Evolutionary conservation across 208 protist genomes (phyloP).

Genomic region (Crithidia mellificae): DNA sequence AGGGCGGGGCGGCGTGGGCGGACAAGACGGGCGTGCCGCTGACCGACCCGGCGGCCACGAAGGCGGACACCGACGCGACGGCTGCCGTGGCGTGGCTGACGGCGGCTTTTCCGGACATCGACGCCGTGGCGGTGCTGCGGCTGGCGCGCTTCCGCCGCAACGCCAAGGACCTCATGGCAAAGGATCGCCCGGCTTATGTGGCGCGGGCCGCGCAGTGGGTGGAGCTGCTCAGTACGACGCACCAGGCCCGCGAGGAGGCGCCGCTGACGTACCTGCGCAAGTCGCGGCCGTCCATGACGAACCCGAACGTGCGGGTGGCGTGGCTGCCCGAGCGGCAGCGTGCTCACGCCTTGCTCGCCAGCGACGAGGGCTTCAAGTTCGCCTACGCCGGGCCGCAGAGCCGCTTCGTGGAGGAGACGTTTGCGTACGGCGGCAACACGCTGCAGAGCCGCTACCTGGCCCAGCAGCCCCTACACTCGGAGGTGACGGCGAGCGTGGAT

Average conservation of each 20-base stretch:
- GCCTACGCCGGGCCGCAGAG: constrained; percentile 43
- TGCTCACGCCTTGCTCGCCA: constrained; percentile 58
- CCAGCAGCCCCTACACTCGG: constrained; percentile 69
- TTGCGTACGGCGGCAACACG: constrained; percentile 67
- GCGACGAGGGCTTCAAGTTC: constrained; percentile 78
- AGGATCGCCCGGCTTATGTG: constrained; percentile 68
- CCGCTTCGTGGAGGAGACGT: constrained; percentile 82
- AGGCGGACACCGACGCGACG: constrained; percentile 8
- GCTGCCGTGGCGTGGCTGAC: constrained; percentile 62
- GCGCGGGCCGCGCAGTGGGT: constrained; percentile 71
- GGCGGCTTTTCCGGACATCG: constrained; percentile 67
- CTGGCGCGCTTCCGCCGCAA: constrained; percentile 69
- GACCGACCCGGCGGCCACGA: constrained; percentile 19
- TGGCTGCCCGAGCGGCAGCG: constrained; percentile 60
- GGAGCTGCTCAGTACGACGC: constrained; percentile 61
- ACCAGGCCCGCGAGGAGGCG: constrained; percentile 58
- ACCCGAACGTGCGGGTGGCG: constrained; percentile 79
- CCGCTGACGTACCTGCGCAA: constrained; percentile 87
- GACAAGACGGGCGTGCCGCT: constrained; percentile 21
- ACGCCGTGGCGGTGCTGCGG: constrained; percentile 64
- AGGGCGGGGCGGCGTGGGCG: constrained; percentile 10
- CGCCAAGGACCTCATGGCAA: constrained; percentile 72
- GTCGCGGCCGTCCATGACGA: constrained; percentile 68
- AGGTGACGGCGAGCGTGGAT: constrained; percentile 49
- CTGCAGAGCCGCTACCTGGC: constrained; percentile 72